A percentile compares a stretch with the other conserved stretches of the same genome.
These are phyloP conservation scores for Nemania abortiva DNA, from an alignment of 2,329 filamentous ascomycete genomes.

Conservation along the genomic window DNA sequence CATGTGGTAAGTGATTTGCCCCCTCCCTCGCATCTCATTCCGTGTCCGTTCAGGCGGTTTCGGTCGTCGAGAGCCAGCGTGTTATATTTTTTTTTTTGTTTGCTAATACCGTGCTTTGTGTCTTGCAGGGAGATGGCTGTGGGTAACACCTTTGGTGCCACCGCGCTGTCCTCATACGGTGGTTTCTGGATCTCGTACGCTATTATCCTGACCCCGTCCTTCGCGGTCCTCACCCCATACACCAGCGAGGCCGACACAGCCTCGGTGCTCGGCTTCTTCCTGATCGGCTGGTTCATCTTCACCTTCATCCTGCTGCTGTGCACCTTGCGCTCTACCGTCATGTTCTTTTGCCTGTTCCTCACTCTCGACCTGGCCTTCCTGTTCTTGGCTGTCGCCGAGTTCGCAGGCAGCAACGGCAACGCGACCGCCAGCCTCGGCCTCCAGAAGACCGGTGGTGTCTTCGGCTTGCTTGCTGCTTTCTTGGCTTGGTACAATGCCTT, in stretches of 20 bases:
- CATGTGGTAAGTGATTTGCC: conserved; percentile 77
- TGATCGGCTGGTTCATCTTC: conserved; percentile 88
- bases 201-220: conserved; percentile 77
- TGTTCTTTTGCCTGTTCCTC: conserved; percentile 83
- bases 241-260: conserved; percentile 61
- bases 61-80: not conserved
- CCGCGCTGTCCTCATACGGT: conserved; percentile 83
- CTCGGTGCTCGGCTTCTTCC: conserved; percentile 78
- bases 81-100: not conserved
- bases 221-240: conserved; percentile 67
- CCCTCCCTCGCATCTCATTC: not conserved
- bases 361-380: conserved; percentile 81
- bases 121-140: conserved; percentile 80
- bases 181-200: conserved; percentile 86
- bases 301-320: conserved; percentile 79
- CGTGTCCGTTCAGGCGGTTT: not conserved
- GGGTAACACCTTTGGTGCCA: conserved; percentile 89
- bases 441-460: conserved; percentile 79
- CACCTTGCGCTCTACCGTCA: conserved; percentile 81
- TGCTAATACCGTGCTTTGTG: conserved; percentile 19
- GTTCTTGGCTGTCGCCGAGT: conserved; percentile 75
- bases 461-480: conserved; percentile 85
- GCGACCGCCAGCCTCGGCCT: conserved; percentile 60
- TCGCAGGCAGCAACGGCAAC: conserved; percentile 65
- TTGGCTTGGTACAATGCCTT: conserved; percentile 89